phyloP scores from a whole-genome alignment of 257 asterid genomes.

The Vinca minor region DNA sequence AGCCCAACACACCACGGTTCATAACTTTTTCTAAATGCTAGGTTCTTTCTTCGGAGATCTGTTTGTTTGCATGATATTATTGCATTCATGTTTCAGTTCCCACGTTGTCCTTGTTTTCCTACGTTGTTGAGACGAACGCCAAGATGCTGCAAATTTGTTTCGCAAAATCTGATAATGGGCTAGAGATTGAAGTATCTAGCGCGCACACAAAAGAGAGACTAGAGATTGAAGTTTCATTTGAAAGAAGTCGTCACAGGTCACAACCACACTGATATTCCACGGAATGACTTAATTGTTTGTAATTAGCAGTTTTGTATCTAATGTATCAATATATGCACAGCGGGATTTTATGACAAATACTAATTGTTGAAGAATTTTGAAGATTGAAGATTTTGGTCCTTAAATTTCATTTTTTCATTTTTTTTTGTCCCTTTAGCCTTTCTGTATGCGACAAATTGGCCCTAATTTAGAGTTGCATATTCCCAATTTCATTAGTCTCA shows the following conservation, averaged over 20 bases:
- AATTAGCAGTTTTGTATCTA: not conserved
- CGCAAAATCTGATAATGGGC: not conserved
- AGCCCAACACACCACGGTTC: not conserved
- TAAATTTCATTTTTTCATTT: too few species aligned
- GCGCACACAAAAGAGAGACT: too few species aligned
- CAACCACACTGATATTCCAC: not conserved
- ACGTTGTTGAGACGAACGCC: not conserved
- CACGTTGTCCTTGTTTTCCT: conserved; percentile 1
- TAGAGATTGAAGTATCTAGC: conserved; percentile 6
- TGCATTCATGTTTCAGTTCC: not conserved
- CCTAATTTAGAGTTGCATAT: not conserved
- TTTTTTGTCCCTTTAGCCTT: not conserved
- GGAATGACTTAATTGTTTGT: not conserved
- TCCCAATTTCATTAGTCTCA: not conserved
- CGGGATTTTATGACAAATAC: not conserved
- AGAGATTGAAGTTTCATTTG: conserved; percentile 5
- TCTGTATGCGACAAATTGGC: not conserved
- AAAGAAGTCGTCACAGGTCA: not conserved
- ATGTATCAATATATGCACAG: not conserved
- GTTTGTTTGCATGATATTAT: not conserved
- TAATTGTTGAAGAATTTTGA: not conserved
- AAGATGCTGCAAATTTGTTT: not conserved
- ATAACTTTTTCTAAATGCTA: not conserved
- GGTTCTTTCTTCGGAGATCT: not conserved
- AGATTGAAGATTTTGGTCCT: too few species aligned